These are phyloP conservation scores for Erodium maritimum DNA, from an alignment of 345 rosid species.

Conservation along the genomic window DNA sequence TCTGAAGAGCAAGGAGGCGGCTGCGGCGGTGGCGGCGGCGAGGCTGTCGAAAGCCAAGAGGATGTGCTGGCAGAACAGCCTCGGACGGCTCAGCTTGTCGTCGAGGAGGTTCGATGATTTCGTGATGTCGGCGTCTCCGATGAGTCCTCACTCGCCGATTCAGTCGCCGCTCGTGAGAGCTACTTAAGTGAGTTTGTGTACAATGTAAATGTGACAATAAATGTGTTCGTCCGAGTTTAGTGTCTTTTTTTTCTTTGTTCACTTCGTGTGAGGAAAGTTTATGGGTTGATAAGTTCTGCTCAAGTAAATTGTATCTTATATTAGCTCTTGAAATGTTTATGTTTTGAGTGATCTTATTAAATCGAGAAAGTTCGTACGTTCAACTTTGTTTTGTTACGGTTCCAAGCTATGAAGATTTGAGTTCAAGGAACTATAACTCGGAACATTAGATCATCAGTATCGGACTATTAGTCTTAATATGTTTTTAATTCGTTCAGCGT, in stretches of 20 bases:
- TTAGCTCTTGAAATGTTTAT: not conserved
- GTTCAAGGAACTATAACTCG: too few relatives aligned
- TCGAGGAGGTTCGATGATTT: slow-evolving; percentile 44
- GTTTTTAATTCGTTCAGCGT: too few relatives aligned
- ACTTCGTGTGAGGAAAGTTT: not conserved
- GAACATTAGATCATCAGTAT: too few relatives aligned
- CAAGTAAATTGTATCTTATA: not conserved
- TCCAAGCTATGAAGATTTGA: too few relatives aligned
- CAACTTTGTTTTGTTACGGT: too few relatives aligned
- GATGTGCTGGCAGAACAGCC: slow-evolving; percentile 47
- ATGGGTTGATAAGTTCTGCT: not conserved
- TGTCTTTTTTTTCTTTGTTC: too few relatives aligned
- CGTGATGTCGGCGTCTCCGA: slow-evolving; percentile 22
- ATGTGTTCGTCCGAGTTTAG: not conserved
- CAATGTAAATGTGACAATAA: not conserved
- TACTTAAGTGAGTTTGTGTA: slow-evolving; percentile 15
- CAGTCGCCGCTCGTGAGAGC: slow-evolving; percentile 77
- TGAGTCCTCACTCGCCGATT: slow-evolving; percentile 63
- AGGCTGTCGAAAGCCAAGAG: slow-evolving; percentile 30
- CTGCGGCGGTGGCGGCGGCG: slow-evolving; percentile 15
- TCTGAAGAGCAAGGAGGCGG: slow-evolving; percentile 27
- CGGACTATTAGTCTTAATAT: too few relatives aligned
- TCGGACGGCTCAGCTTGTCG: slow-evolving; percentile 46
- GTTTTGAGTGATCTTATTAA: not conserved
- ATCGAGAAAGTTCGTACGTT: too few relatives aligned